A percentile compares a stretch with the other conserved stretches of the same genome.
phyloP scores from a whole-genome alignment of 1,139 yeast species.

The Nakaseomyces sp. region DNA sequence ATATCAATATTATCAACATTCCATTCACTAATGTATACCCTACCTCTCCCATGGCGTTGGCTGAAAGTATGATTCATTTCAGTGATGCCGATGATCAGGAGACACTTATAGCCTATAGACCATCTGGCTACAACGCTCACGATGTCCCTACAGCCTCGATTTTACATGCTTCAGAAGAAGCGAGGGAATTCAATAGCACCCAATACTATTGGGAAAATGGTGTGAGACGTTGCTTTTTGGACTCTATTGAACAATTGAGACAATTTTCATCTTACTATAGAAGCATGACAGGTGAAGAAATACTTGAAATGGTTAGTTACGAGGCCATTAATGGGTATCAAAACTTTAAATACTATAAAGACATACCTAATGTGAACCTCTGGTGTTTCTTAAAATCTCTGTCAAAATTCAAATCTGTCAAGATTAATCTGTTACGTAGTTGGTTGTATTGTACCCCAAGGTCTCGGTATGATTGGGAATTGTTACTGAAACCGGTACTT shows the following conservation, averaged over 20 bases:
- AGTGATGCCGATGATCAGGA: constrained; percentile 19
- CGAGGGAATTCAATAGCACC: constrained; percentile 6
- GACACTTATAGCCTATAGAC: constrained; percentile 17
- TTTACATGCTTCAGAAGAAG: neutral
- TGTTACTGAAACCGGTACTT: constrained; percentile 30
- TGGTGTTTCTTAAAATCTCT: constrained; percentile 30
- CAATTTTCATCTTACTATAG: constrained; percentile 6
- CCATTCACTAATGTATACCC: constrained; percentile 31
- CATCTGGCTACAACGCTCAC: constrained; percentile 8
- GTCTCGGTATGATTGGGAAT: constrained; percentile 33
- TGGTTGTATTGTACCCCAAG: constrained; percentile 33
- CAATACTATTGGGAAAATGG: constrained; percentile 23
- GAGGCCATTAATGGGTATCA: constrained; percentile 23
- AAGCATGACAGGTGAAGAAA: constrained; percentile 11
- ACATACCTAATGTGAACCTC: constrained; percentile 29
- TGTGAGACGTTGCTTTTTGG: constrained; percentile 16
- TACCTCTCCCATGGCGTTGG: constrained; percentile 21
- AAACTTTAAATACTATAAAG: constrained; percentile 23
- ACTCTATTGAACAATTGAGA: constrained; percentile 8
- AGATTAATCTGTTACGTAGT: constrained; percentile 31
- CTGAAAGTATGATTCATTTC: constrained; percentile 17
- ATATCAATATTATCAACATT: constrained; percentile 27
- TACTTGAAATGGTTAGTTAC: constrained; percentile 13
- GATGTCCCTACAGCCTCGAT: constrained; percentile 5
- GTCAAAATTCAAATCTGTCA: constrained; percentile 28